Percentiles rank a stretch among this genome's conserved stretches.
Evolutionary conservation across 1,139 yeast species (phyloP).

Genomic region (Lodderomyces theae): DNA sequence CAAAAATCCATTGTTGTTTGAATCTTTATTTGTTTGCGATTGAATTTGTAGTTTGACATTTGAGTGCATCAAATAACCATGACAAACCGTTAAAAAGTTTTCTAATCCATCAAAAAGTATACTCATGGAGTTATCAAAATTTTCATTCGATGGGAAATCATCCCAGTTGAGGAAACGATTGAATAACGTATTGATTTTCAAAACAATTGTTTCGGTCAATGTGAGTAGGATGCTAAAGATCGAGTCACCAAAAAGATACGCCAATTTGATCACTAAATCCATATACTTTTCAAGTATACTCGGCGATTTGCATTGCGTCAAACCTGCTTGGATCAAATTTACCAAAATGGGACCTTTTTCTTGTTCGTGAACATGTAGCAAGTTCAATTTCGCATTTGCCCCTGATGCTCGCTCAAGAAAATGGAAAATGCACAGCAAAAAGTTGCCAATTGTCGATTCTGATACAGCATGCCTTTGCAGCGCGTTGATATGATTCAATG

Average conservation of each 20-base stretch:
- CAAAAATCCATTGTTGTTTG: constrained; percentile 52
- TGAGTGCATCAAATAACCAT: constrained; percentile 46
- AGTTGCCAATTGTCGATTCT: constrained; percentile 30
- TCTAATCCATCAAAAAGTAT: constrained; percentile 65
- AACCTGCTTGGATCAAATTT: constrained; percentile 39
- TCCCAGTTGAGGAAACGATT: constrained; percentile 15
- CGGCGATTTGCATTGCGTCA: constrained; percentile 32
- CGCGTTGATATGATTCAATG: constrained; percentile 25
- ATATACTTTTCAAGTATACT: constrained; percentile 49
- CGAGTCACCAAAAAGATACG: constrained; percentile 48
- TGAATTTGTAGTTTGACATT: constrained; percentile 11
- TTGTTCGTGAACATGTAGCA: constrained; percentile 32
- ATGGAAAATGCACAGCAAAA: constrained; percentile 29
- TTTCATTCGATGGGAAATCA: constrained; percentile 23
- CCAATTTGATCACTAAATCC: constrained; percentile 39
- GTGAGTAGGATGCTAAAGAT: constrained; percentile 51
- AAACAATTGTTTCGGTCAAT: constrained; percentile 49
- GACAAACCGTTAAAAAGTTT: constrained; percentile 59
- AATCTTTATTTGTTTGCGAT: constrained; percentile 1
- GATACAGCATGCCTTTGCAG: constrained; percentile 18
- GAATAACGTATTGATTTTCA: constrained; percentile 42
- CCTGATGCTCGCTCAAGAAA: constrained; percentile 34
- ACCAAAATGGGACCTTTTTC: constrained; percentile 33
- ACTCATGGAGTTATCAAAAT: constrained; percentile 47
- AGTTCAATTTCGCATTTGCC: constrained; percentile 27